phyloP scores from a whole-genome alignment of 306 rosid species.

The Vigna reflexopilosa region DNA sequence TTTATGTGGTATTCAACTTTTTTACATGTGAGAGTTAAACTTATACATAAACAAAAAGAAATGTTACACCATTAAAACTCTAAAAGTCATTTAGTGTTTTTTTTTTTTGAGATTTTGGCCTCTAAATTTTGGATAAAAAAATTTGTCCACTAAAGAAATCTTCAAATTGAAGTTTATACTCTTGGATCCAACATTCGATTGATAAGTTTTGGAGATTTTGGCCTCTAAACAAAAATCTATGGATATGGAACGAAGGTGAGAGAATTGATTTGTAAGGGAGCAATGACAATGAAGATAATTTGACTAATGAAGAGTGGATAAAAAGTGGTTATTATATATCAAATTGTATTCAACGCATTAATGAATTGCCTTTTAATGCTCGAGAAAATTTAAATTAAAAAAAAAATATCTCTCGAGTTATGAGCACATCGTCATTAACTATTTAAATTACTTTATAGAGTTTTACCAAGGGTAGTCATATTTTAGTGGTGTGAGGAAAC shows the following conservation, averaged over 20 bases:
- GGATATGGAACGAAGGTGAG: not conserved
- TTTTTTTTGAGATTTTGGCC: too few species aligned
- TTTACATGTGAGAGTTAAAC: too few species aligned
- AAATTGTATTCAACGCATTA: not conserved
- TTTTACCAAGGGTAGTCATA: not conserved
- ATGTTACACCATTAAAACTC: too few species aligned
- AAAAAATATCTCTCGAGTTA: not conserved
- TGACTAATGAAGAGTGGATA: slow-evolving; percentile 6
- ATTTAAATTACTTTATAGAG: not conserved
- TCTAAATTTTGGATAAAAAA: too few species aligned
- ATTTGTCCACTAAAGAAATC: too few species aligned
- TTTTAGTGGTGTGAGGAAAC: not conserved
- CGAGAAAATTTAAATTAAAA: not conserved
- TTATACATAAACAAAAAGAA: too few species aligned
- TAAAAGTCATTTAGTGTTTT: too few species aligned
- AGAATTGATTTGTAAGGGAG: not conserved
- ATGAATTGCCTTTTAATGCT: not conserved
- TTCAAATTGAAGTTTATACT: too few species aligned
- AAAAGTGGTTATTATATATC: not conserved
- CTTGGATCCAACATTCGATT: too few species aligned
- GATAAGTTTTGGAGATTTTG: not conserved
- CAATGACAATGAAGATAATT: not conserved
- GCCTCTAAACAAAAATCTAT: not conserved
- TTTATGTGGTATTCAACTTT: too few species aligned
- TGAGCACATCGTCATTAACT: not conserved